Evolutionary conservation across 805 yeast species (phyloP), one percentile per base, ranked within the genome.

Genomic region (Ogataea paraovalis): DNA sequence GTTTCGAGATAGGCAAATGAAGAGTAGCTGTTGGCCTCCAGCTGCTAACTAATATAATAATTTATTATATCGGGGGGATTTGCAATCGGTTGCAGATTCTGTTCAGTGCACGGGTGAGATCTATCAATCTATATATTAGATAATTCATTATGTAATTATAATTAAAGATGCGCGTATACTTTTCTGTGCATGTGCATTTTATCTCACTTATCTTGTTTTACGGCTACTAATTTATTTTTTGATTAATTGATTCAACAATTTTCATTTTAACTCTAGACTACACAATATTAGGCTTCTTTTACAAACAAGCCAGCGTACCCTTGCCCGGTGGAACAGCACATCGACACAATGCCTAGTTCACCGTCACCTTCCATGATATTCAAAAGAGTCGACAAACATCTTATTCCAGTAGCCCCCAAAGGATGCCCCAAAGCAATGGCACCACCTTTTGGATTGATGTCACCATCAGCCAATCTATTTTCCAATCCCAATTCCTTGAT

Each of bases 361-460:
- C 62, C 61, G 21, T 59, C 64, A 6, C 61, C 56, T 20, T 51
- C 49, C 40, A 70, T 57, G 4, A 69, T 71, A 41, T 68, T 67
- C 32, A 69, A 40, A 39, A 71, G 58, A 2, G 73, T 71, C n/a
- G 70, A 58, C 14, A 66, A 54, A 18, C 66, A 55, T 46, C 75
- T 58, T 22, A 46, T 38, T 13, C 71, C 75, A 21, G 89, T 83
- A 53, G 87, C 83, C 40, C 90, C 92, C 55, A 85, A 71, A 53
- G 96, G 96, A 68, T 89, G 96, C 30, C 96, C 96, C 52, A 88
- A 69, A 8, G 96, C 96, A 60, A 89, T 88, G 44, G 96, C 96
- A 62, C 96, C 96, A 60, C 96, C 96, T 62, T 81, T 82, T 56
- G 90, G 87, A 71, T 87, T 87, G 56, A 87, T 87, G 63, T 77